These are phyloP conservation scores for Moringa oleifera DNA, from an alignment of 345 rosid genomes.

Conservation along the genomic window DNA sequence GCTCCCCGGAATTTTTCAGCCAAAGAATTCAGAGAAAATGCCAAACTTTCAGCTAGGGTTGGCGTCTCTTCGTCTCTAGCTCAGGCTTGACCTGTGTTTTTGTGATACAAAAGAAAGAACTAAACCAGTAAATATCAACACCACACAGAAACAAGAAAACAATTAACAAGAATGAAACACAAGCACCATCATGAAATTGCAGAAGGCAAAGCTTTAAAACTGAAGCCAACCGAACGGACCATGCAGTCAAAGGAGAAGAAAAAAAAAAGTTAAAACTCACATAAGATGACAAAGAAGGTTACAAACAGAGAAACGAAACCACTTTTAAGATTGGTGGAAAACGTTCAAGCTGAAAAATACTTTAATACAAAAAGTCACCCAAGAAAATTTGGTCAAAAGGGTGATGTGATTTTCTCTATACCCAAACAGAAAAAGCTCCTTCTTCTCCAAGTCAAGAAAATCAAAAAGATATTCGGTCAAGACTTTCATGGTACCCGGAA, in stretches of 20 bases:
- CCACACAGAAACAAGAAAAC: neutral
- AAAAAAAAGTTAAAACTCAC: slow-evolving; percentile 9
- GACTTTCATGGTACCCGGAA: neutral
- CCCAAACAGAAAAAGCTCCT: neutral
- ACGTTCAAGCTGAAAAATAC: neutral
- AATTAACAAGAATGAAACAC: too few relatives aligned
- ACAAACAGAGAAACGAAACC: neutral
- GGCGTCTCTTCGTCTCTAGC: neutral
- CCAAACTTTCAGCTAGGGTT: slow-evolving; percentile 15
- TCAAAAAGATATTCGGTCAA: neutral
- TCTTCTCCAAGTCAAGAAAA: too few relatives aligned
- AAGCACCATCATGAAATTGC: too few relatives aligned
- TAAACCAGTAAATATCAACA: too few relatives aligned
- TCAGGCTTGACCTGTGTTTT: neutral
- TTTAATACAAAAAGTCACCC: neutral
- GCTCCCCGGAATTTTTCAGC: neutral
- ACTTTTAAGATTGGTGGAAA: neutral
- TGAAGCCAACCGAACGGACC: too few relatives aligned
- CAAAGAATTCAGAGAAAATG: too few relatives aligned
- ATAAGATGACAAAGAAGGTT: neutral
- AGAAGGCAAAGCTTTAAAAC: too few relatives aligned
- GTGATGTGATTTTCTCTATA: neutral
- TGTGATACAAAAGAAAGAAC: too few relatives aligned
- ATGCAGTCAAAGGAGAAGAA: too few relatives aligned
- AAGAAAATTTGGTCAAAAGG: neutral